Percentiles rank a stretch among this genome's conserved stretches.
These are phyloP conservation scores for Saturnispora halmiae DNA, from an alignment of 805 yeast species.

Conservation along the genomic window DNA sequence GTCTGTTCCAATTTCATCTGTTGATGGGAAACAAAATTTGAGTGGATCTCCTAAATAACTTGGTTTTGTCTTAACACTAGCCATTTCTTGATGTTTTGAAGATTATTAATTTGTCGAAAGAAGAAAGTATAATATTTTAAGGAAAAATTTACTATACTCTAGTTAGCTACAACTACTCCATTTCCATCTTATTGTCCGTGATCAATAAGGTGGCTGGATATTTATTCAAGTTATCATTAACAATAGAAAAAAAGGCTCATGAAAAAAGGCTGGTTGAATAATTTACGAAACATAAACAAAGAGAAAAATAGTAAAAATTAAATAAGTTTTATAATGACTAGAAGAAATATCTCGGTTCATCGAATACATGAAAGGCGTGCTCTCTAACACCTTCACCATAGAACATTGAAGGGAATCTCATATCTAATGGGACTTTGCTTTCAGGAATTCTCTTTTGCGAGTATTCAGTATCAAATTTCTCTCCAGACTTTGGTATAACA, in stretches of 20 bases:
- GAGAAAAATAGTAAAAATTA: neutral
- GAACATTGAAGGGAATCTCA: conserved; percentile 71
- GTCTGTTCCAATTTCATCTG: neutral
- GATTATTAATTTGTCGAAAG: too few species aligned
- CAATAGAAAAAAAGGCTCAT: conserved; percentile 1
- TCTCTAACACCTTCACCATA: conserved; percentile 90
- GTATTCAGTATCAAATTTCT: conserved; percentile 19
- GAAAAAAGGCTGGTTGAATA: neutral
- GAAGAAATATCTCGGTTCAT: conserved; percentile 80
- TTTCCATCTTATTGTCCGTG: too few species aligned
- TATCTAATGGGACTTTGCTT: conserved; percentile 44
- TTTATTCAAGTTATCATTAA: neutral
- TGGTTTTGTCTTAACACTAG: conserved; percentile 10
- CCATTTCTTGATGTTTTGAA: conserved; percentile 2
- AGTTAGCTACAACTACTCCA: too few species aligned
- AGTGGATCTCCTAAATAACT: conserved; percentile 13
- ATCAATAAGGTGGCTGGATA: neutral
- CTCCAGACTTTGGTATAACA: conserved; percentile 36
- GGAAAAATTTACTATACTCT: too few species aligned
- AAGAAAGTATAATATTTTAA: too few species aligned
- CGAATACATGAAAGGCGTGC: conserved; percentile 89
- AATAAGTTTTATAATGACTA: conserved; percentile 11
- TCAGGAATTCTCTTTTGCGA: conserved; percentile 44
- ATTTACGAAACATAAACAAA: neutral
- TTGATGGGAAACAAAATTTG: conserved; percentile 11